Evolutionary conservation across 1,139 yeast species (phyloP), one percentile per base, ranked within the genome.

Genomic region (Saccharomyces hybrid): DNA sequence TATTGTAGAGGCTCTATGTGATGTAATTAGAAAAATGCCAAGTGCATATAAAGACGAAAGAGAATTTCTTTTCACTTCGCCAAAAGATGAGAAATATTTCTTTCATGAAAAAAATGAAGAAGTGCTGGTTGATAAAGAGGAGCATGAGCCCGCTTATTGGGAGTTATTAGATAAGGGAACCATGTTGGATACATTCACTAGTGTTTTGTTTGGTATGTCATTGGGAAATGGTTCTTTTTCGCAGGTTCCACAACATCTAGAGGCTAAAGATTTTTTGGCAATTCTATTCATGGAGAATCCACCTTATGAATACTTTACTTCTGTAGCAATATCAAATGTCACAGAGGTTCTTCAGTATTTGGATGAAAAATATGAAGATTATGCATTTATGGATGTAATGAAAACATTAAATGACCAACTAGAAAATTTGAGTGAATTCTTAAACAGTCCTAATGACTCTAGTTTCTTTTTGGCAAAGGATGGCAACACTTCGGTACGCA

Each of bases 241-340:
- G 8, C 63, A 68, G 12, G 75, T 78, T 9, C 74, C 77, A 42
- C 72, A 71, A 4, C 68, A 70, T 14, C 67, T 84, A 9, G 68
- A 74, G 0, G 75, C 78, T 58, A 71, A 73, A 8, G 70, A 73
- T 28, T 78, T 86, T 76, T 60, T 82, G 12, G 69, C 70, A 1
- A 60, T 71, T 16, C 60, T 73, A 8, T 62, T 68, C 12, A 59
- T 83, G 54, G 71, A 75, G 4, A 77, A 80, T 55, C 78, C 81
- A 0, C 86, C 93, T 0, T 83, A 75, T 66, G 90, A 86, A 62
- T 82, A 78, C 60, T 75, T 78, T 2, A 71, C 75, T 48, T 81
- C 88, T 1, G 79, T 78, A 58, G 81, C 84, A 1, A 70, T 81
- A 58, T 73, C 77, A 38, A 79, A 82, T 26, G 69, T 81, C 38